phyloP scores from a whole-genome alignment of 257 asterid genomes.

The Leonotis leonurus region DNA sequence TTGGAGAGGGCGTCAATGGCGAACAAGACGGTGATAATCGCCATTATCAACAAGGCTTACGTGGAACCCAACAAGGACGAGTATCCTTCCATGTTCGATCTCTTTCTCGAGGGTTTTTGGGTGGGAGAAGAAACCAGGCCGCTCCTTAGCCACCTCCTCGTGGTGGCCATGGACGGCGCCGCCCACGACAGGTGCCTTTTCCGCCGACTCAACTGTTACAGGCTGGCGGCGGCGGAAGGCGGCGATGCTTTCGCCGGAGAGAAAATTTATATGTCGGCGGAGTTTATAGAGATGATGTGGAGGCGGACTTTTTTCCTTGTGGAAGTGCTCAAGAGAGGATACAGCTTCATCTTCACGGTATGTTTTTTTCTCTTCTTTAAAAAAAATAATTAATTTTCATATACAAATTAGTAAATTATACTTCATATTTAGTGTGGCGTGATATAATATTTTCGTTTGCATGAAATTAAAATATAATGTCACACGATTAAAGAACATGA shows the following conservation, averaged over 20 bases:
- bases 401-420: too few species aligned
- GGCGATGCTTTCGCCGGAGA: slow-evolving; percentile 44
- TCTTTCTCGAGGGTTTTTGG: slow-evolving; percentile 80
- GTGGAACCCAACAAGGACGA: slow-evolving; percentile 40
- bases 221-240: slow-evolving; percentile 18
- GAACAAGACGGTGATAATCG: slow-evolving; percentile 48
- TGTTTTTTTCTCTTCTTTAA: not conserved
- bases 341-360: slow-evolving; percentile 76
- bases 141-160: slow-evolving; percentile 39
- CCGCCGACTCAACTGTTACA: slow-evolving; percentile 57
- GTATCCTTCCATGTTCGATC: slow-evolving; percentile 62
- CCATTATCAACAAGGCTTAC: slow-evolving; percentile 61
- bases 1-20: slow-evolving; percentile 48
- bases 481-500: too few species aligned
- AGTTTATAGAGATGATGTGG: slow-evolving; percentile 91
- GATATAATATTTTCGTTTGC: too few species aligned
- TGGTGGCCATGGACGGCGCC: slow-evolving; percentile 57
- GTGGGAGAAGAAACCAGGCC: slow-evolving; percentile 47
- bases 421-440: too few species aligned
- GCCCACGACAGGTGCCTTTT: slow-evolving; percentile 56
- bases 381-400: too few species aligned
- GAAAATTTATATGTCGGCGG: slow-evolving; percentile 51
- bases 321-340: slow-evolving; percentile 52
- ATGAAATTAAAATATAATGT: too few species aligned
- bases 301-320: slow-evolving; percentile 47